Base-by-base conservation (phyloP, 768 basidiomycete genomes). In the Zangia roseola region DNA sequence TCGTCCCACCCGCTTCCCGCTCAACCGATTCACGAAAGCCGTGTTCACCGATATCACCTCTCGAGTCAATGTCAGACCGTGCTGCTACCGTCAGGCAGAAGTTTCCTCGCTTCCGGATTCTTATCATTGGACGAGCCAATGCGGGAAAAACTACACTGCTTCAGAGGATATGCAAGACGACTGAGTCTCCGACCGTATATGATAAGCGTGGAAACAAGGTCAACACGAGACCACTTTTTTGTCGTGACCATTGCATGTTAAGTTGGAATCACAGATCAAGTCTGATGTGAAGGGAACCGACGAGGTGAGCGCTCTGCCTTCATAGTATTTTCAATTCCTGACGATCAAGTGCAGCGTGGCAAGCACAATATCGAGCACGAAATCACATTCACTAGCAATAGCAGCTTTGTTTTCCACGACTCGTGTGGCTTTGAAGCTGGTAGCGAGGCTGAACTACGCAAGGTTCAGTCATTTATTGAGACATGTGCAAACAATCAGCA, bases 91-190 rank as follows among this genome's bases (percentile, higher is more conserved):
- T 55, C 17, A 56, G 20, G 31, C 0, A 36, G 8, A 40, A 19
- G 28, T 40, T 52, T 33, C 23, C 17, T 3, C 67, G 57, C 35
- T 74, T 74, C 38, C 67, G 74, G 4, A 63, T 74, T 24, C 69
- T 75, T 40, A 55, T 73, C 14, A 70, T 75, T n/a, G 74, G 74
- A 5, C 62, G 68, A 43, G 68, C 70, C 3, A 73, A 73, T 43
- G 64, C 71, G 1, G 73, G 73, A 0, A 75, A 75, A 52, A 74
- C 72, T 0, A 74, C 74, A 0, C 57, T 75, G 19, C 58, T 73
- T 16, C 62, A 72, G 54, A 65, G 61, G 40, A 62, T 75, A 8
- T 73, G 71, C 54, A 62, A 68, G 45, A 64, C 69, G 6, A 61
- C 50, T 1, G 67, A 72, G 9, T 59, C 65, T 4, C 70, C 71